These are phyloP conservation scores for Podospora fimiseda DNA, from an alignment of 495 filamentous ascomycete species.

Conservation along the genomic window DNA sequence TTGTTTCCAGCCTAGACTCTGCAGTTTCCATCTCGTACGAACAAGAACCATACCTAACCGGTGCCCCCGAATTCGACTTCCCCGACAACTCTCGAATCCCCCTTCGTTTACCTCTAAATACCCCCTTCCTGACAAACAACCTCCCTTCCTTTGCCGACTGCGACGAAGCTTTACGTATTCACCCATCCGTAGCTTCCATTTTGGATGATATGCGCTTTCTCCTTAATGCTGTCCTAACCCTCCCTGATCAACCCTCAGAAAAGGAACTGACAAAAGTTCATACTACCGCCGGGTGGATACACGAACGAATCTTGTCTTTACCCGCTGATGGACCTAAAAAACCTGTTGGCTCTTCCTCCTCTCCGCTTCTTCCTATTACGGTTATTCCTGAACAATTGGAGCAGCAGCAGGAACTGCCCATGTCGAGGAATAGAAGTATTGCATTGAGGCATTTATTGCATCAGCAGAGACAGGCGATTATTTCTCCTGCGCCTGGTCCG, in stretches of 20 bases:
- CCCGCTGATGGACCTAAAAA: slow-evolving; percentile 16
- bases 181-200: slow-evolving; percentile 28
- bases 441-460: too few relatives aligned
- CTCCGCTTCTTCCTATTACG: slow-evolving; percentile 8
- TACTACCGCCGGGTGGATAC: slow-evolving; percentile 29
- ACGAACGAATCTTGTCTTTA: slow-evolving; percentile 24
- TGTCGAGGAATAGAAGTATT: too few relatives aligned
- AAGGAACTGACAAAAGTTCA: slow-evolving; percentile 30
- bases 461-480: background rate
- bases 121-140: slow-evolving; percentile 26
- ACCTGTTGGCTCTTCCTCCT: background rate
- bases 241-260: slow-evolving; percentile 21
- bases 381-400: background rate
- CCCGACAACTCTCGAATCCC: slow-evolving; percentile 21
- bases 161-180: slow-evolving; percentile 24
- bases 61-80: slow-evolving; percentile 25
- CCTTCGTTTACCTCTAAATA: slow-evolving; percentile 31
- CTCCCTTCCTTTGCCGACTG: slow-evolving; percentile 25
- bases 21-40: slow-evolving; percentile 34
- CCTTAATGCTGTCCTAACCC: slow-evolving; percentile 23
- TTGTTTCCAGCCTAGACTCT: too few relatives aligned
- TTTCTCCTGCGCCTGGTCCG: background rate
- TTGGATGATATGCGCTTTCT: slow-evolving; percentile 37
- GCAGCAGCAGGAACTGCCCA: background rate
- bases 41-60: slow-evolving; percentile 21